These are phyloP conservation scores for Penicillium olsonii DNA, from an alignment of 2,329 filamentous ascomycete genomes.

Conservation along the genomic window DNA sequence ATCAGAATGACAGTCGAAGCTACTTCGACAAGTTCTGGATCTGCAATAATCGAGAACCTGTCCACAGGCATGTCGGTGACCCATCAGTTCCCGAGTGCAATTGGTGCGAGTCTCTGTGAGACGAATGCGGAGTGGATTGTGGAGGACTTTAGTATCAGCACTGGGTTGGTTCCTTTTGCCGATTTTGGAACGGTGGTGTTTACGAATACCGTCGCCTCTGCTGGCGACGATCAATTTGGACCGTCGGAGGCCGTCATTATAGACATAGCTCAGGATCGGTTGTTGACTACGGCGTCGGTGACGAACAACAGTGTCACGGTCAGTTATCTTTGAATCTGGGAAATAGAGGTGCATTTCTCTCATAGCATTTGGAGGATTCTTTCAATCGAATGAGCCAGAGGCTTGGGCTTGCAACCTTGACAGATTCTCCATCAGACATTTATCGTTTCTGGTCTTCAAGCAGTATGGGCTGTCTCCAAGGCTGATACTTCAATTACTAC, in stretches of 20 bases:
- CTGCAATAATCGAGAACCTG: slow-evolving; percentile 52
- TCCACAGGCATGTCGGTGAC: slow-evolving; percentile 53
- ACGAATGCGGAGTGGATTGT: slow-evolving; percentile 65
- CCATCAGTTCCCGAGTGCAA: slow-evolving; percentile 51
- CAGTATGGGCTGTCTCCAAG: no score
- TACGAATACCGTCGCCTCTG: slow-evolving; percentile 40
- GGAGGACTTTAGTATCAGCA: slow-evolving; percentile 49
- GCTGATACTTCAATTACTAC: no score
- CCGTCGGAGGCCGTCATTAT: slow-evolving; percentile 44
- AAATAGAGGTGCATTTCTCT: background rate
- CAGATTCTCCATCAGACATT: no score
- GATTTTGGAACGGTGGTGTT: slow-evolving; percentile 54
- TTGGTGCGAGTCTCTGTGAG: slow-evolving; percentile 49
- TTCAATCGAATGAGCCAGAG: background rate
- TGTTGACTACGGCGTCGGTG: slow-evolving; percentile 37
- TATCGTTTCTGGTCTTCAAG: no score
- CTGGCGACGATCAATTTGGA: slow-evolving; percentile 30
- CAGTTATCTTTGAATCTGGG: slow-evolving; percentile 20
- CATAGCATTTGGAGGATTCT: background rate
- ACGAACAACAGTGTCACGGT: slow-evolving; percentile 24
- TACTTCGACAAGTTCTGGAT: slow-evolving; percentile 44
- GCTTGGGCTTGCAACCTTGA: no score
- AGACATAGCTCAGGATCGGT: slow-evolving; percentile 47
- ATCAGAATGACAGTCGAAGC: slow-evolving; percentile 47
- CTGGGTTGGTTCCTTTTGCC: slow-evolving; percentile 46